These are phyloP conservation scores for Phytophthora pinifolia DNA, from an alignment of 352 stramenopile genomes.

Conservation along the genomic window DNA sequence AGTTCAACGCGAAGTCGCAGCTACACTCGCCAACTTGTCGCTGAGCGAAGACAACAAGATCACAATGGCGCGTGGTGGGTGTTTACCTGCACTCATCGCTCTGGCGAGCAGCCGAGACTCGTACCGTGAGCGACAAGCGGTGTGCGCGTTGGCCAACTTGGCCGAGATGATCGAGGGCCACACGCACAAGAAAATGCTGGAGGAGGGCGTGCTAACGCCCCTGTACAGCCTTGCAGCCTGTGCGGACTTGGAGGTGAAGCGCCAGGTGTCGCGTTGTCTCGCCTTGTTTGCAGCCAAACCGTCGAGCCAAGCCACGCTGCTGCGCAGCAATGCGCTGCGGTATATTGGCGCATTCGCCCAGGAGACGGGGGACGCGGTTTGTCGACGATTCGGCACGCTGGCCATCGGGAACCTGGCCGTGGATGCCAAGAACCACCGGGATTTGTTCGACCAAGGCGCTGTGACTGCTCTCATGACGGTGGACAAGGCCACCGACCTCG, in stretches of 20 bases:
- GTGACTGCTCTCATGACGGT: slow-evolving; percentile 90
- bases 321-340: slow-evolving; percentile 84
- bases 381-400: slow-evolving; percentile 90
- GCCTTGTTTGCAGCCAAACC: slow-evolving; percentile 94
- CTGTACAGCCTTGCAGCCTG: slow-evolving; percentile 84
- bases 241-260: slow-evolving; percentile 87
- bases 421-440: slow-evolving; percentile 83
- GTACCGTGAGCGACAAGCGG: slow-evolving; percentile 92
- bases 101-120: slow-evolving; percentile 87
- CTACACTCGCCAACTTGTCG: slow-evolving; percentile 94
- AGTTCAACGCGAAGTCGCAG: slow-evolving; percentile 94
- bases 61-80: slow-evolving; percentile 93
- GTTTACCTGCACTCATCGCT: slow-evolving; percentile 89
- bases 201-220: slow-evolving; percentile 90
- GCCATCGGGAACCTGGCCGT: slow-evolving; percentile 93
- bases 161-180: slow-evolving; percentile 95
- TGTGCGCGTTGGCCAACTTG: slow-evolving; percentile 94
- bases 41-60: slow-evolving; percentile 97
- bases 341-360: slow-evolving; percentile 89
- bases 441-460: slow-evolving; percentile 92
- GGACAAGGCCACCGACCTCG: slow-evolving; percentile 82
- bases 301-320: slow-evolving; percentile 87
- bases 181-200: slow-evolving; percentile 95
- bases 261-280: slow-evolving; percentile 91
- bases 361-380: slow-evolving; percentile 77